Evolutionary conservation across 805 yeast species (phyloP).

Genomic region (Kodamaea kaohsiungensis): DNA sequence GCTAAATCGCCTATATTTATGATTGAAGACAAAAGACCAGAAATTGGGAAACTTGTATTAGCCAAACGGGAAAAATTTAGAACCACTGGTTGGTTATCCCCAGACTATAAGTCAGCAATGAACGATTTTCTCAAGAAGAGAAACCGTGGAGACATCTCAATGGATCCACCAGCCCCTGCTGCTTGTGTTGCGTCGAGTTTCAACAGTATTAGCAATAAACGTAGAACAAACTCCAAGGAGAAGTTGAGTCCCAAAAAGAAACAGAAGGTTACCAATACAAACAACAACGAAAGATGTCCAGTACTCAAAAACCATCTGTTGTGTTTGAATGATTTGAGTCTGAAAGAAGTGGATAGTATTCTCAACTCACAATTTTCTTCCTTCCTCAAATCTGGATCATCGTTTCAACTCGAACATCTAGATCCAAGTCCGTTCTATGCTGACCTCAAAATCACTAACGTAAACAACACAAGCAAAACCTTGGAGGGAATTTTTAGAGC

Average conservation of each 20-base stretch:
- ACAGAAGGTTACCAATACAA: not conserved
- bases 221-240: not conserved
- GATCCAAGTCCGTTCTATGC: conserved; percentile 8
- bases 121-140: conserved; percentile 6
- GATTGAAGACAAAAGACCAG: conserved; percentile 1
- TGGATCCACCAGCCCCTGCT: not conserved
- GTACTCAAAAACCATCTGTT: not conserved
- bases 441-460: conserved; percentile 21
- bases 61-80: conserved; percentile 5
- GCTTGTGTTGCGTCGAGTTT: not conserved
- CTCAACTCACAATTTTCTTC: conserved; percentile 22
- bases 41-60: conserved; percentile 1
- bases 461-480: conserved; percentile 19
- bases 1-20: conserved; percentile 5
- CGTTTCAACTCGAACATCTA: conserved; percentile 13
- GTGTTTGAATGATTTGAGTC: conserved; percentile 1
- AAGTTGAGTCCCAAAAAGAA: not conserved
- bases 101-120: conserved; percentile 8
- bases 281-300: not conserved
- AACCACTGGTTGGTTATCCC: conserved; percentile 4
- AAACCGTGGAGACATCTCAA: not conserved
- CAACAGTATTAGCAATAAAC: not conserved
- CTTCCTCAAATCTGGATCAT: conserved; percentile 25
- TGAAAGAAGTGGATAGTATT: conserved; percentile 18
- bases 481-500: conserved; percentile 22